These are phyloP conservation scores for Adenanthera pavonina DNA, from an alignment of 306 rosid genomes.

Conservation along the genomic window DNA sequence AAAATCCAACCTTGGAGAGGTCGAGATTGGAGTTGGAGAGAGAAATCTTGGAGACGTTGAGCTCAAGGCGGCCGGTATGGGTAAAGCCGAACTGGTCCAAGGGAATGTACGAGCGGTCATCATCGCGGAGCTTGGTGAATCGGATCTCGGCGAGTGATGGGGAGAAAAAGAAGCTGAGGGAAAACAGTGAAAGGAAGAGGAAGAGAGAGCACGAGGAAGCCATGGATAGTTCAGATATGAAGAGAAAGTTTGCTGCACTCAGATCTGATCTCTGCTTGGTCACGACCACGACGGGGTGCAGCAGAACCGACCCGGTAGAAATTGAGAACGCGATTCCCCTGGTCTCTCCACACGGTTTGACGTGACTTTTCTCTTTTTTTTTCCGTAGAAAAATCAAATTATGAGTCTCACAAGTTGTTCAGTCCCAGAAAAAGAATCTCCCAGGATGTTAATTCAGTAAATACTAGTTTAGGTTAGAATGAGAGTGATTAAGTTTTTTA, in stretches of 20 bases:
- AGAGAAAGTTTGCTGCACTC: neutral
- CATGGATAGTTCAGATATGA: slow-evolving; percentile 37
- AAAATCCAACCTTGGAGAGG: slow-evolving; percentile 77
- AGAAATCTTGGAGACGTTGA: slow-evolving; percentile 60
- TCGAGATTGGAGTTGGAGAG: slow-evolving; percentile 58
- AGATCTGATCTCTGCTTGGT: neutral
- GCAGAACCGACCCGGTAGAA: neutral
- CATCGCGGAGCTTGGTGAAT: slow-evolving; percentile 52
- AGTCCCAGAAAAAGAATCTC: neutral
- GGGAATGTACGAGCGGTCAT: slow-evolving; percentile 66
- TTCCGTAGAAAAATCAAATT: neutral
- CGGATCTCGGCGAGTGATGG: slow-evolving; percentile 76
- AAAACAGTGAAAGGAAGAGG: slow-evolving; percentile 35
- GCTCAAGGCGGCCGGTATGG: slow-evolving; percentile 80
- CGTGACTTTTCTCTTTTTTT: neutral
- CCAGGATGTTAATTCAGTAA: neutral
- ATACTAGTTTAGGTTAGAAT: neutral
- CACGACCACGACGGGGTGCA: neutral
- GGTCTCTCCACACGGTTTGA: neutral
- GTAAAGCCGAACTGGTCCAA: slow-evolving; percentile 92
- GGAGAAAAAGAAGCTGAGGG: slow-evolving; percentile 7
- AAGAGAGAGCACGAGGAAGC: slow-evolving; percentile 36
- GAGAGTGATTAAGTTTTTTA: too few relatives aligned
- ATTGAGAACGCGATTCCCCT: neutral
- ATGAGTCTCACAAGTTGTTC: neutral